These are phyloP conservation scores for Sclerospora graminicola DNA, from an alignment of 352 stramenopile species.

Conservation along the genomic window DNA sequence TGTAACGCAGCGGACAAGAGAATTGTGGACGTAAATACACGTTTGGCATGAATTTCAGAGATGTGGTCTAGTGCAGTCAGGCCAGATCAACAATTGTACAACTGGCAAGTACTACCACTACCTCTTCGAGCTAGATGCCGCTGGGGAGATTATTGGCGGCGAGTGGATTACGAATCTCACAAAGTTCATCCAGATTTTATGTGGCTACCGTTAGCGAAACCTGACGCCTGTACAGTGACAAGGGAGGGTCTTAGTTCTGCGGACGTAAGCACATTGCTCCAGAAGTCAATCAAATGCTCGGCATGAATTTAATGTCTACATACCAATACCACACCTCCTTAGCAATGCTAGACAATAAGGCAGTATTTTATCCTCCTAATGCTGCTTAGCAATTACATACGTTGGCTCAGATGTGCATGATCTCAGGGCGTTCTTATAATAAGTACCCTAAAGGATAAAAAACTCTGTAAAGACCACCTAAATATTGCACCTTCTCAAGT, in stretches of 20 bases:
- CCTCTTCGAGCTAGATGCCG: conserved; percentile 25
- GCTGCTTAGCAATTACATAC: too few relatives aligned
- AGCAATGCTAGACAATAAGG: too few relatives aligned
- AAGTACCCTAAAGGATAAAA: too few relatives aligned
- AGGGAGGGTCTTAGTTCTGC: conserved; percentile 23
- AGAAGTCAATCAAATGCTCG: too few relatives aligned
- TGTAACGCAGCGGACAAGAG: too few relatives aligned
- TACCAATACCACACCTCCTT: too few relatives aligned
- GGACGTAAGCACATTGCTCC: conserved; percentile 21
- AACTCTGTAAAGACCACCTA: too few relatives aligned
- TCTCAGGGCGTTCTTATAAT: too few relatives aligned
- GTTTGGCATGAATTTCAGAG: conserved; percentile 35
- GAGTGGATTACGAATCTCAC: conserved; percentile 27
- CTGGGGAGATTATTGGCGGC: conserved; percentile 25
- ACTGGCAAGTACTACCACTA: conserved; percentile 22
- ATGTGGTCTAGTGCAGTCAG: conserved; percentile 18
- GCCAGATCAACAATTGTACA: conserved; percentile 18
- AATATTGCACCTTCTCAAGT: too few relatives aligned
- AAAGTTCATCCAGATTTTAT: conserved; percentile 30
- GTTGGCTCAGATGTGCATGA: too few relatives aligned
- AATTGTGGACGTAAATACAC: conserved; percentile 33
- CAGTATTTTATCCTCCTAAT: too few relatives aligned
- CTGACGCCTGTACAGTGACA: conserved; percentile 12
- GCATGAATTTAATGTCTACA: too few relatives aligned
- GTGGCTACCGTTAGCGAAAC: conserved; percentile 21